Evolutionary conservation across 1,284 basidiomycete genomes (phyloP), one percentile per base, ranked within the genome.

Genomic region (Cutaneotrichosporon mucoides): DNA sequence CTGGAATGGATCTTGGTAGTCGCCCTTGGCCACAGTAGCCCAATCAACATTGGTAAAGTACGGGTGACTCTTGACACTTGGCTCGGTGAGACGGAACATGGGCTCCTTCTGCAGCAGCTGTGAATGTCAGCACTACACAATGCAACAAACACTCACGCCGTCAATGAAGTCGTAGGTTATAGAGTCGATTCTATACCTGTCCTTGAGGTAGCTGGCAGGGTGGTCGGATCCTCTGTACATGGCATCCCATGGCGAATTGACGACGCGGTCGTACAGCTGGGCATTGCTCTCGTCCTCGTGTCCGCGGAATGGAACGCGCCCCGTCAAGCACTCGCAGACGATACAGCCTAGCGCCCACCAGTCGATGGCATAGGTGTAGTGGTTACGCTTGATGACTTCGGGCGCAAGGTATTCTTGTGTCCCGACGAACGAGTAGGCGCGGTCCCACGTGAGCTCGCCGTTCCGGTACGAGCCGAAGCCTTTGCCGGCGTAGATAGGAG

Each of bases 301-400:
- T 8, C 64, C 59, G 6, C 64, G 61, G 58, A 65, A 65, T 8
- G 64, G 64, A n/a, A 78, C 78, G n/a, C 70, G 60, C 6, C 77
- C 77, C 11, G 75, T 70, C 53, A 78, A 61, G 86, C 95, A 94
- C 80, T 98, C 95, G 75, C 90, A 93, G 59, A 97, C 80, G 88
- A 98, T 96, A 62, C 93, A 97, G 15, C 94, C 94, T 70, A 96
- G 89, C 65, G 89, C 90, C 93, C 94, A 98, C 90, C 92, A 95
- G 75, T 98, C 94, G 16, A 95, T 92, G 68, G 94, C 90, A 72
- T 94, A 97, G 64, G 88, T 88, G 76, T 98, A 97, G 15, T 89
- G 85, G 65, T 89, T 79, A 4, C 92, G 90, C 70, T 92, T 88
- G 68, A 98, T 91, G 53, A 98, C 92, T 75, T 95, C 92, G 0